Base-by-base conservation (phyloP, 2,329 filamentous ascomycete species). In the Pseudogymnoascus destructans region DNA sequence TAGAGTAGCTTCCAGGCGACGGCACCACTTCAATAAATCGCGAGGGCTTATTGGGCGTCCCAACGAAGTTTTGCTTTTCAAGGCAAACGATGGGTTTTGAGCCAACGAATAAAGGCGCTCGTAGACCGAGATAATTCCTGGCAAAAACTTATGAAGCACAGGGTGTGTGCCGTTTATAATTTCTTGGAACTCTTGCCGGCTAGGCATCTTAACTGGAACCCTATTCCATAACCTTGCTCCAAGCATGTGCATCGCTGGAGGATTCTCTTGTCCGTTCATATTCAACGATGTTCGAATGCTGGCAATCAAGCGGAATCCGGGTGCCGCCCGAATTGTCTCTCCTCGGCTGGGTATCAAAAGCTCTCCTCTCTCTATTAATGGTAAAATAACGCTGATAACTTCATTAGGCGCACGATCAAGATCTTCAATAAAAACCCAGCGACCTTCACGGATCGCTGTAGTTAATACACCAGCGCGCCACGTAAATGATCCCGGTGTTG, bases 401-500 rank as follows among this genome's bases (percentile, higher is more conserved):
- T 98, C 93, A 63, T 89, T 92, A 3, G 95, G 93, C 9, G 93
- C 93, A 62, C 92, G 84, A 69, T 98, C 91, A 38, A 99, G 78
- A 70, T 99, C 95, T 71, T 99, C 95, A 60, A 99, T 95, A 63
- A 98, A 77, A 5, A 98, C 87, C 95, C 93, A 98, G 67, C 92
- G 81, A 13, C 93, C 95, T 74, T 98, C 92, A 67, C 81, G 85
- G 2, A 97, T 90, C 33, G 95, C 95, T 27, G 89, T 95, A 0
- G 93, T 96, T 64, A 99, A 75, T 17, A 97, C 88, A 72, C 93
- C 93, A 2, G 93, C 82, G 60, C 88, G 83, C 93, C 93, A 99
- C 56, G 82, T 81, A 69, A 98, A 98, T 8, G 88, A 91, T 1
- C 91, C 91, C 1, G 90, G 91, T 61, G 85, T 87, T 13, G 86